Percentiles rank a stretch among this genome's conserved stretches.
These are phyloP conservation scores for Microdochium paspali DNA, from an alignment of 2,329 filamentous ascomycete genomes.

Conservation along the genomic window DNA sequence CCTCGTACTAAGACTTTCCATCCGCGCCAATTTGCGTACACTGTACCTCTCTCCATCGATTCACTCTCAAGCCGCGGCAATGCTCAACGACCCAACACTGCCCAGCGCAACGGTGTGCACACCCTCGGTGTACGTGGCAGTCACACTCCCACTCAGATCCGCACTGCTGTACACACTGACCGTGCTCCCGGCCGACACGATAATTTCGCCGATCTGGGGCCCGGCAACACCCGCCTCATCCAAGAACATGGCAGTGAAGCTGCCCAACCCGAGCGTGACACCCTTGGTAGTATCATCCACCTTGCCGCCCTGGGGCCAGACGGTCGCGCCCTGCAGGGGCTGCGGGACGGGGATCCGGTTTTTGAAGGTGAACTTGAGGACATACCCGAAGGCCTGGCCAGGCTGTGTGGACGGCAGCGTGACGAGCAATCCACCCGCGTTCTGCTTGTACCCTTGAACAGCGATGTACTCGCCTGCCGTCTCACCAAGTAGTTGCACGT, in stretches of 20 bases:
- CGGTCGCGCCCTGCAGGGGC: background rate
- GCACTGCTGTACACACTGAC: background rate
- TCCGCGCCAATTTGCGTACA: no score
- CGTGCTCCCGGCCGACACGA: background rate
- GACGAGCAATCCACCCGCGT: slow-evolving; percentile 3
- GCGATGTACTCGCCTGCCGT: slow-evolving; percentile 3
- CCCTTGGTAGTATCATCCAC: background rate
- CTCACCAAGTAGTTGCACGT: background rate
- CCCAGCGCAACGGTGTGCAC: background rate
- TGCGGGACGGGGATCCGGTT: slow-evolving; percentile 6
- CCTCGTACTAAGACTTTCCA: no score
- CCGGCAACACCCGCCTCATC: background rate
- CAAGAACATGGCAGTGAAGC: background rate
- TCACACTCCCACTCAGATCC: background rate
- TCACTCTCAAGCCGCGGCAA: background rate
- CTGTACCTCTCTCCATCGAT: no score
- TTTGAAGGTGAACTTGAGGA: slow-evolving; percentile 6
- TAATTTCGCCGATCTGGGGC: background rate
- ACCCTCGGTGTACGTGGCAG: background rate
- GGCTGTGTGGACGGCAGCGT: slow-evolving; percentile 4
- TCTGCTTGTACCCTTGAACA: slow-evolving; percentile 2
- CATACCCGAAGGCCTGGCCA: slow-evolving; percentile 4
- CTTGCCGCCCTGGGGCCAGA: background rate
- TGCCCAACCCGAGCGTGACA: background rate
- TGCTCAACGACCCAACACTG: background rate